Conservation (phyloP, 2,329 filamentous ascomycete genomes). For the Laburnicola sp. region DNA sequence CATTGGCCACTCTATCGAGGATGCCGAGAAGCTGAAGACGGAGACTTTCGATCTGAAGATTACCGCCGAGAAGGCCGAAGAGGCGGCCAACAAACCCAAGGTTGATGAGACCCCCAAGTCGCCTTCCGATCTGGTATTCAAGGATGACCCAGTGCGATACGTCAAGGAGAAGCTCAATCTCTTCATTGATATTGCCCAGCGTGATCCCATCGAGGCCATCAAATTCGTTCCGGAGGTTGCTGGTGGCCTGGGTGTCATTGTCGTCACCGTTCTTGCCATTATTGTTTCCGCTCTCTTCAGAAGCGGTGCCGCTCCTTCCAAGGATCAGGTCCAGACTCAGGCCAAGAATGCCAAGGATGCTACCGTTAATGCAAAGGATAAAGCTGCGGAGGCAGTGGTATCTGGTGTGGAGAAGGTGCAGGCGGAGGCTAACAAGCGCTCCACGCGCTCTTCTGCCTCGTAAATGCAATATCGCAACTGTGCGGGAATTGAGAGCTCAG, state of each 20-base stretch:
- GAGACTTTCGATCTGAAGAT: slow-evolving; percentile 92
- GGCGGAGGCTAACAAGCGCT: slow-evolving; percentile 66
- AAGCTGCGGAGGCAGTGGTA: slow-evolving; percentile 67
- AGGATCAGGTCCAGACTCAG: slow-evolving; percentile 69
- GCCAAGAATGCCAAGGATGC: slow-evolving; percentile 77
- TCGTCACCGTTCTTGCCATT: slow-evolving; percentile 71
- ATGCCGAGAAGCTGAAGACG: slow-evolving; percentile 83
- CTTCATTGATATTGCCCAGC: slow-evolving; percentile 82
- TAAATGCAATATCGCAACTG: slow-evolving; percentile 18
- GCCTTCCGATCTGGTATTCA: slow-evolving; percentile 79
- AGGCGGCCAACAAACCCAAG: slow-evolving; percentile 81
- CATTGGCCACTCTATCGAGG: slow-evolving; percentile 93
- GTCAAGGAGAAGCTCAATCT: slow-evolving; percentile 91
- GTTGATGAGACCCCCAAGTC: slow-evolving; percentile 65
- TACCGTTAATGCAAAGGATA: slow-evolving; percentile 65
- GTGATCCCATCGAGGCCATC: slow-evolving; percentile 80
- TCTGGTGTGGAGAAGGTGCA: slow-evolving; percentile 74
- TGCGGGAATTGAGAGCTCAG: slow-evolving; percentile 2
- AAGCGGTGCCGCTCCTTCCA: slow-evolving; percentile 63
- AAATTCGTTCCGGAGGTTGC: slow-evolving; percentile 92
- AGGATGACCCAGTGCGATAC: slow-evolving; percentile 85
- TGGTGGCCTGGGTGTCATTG: slow-evolving; percentile 72
- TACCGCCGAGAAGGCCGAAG: slow-evolving; percentile 76
- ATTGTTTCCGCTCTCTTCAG: slow-evolving; percentile 69
- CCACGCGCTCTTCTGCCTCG: slow-evolving; percentile 49